A percentile compares a stretch with the other conserved stretches of the same genome.
These are phyloP conservation scores for Mrakia gelida DNA, from an alignment of 768 basidiomycete genomes.

Conservation along the genomic window DNA sequence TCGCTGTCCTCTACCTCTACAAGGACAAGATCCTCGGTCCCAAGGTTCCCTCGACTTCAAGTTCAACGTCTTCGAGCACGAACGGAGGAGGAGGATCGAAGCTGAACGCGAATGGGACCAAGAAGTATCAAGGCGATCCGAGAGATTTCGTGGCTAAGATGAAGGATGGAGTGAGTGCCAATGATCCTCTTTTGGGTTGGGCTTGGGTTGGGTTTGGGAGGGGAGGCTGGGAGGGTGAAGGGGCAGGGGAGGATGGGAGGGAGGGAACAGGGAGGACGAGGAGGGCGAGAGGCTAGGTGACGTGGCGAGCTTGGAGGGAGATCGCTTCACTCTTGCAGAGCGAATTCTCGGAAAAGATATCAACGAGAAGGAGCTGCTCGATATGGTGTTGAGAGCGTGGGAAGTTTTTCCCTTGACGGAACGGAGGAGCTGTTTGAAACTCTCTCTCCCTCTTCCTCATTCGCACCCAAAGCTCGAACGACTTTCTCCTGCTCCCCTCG, in stretches of 20 bases:
- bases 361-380: not conserved
- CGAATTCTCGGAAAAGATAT: not conserved
- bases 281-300: not conserved
- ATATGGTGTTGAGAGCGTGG: not conserved
- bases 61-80: not conserved
- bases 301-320: not conserved
- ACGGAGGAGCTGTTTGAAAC: not conserved
- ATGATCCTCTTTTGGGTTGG: not conserved
- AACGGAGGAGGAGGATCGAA: constrained; percentile 36
- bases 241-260: no score
- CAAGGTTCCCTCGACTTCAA: not conserved
- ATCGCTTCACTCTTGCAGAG: not conserved
- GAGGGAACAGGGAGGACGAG: not conserved
- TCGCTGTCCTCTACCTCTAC: constrained; percentile 77
- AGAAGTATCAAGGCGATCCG: constrained; percentile 65
- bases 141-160: constrained; percentile 91
- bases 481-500: no score
- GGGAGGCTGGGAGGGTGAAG: not conserved
- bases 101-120: constrained; percentile 14
- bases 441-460: not conserved
- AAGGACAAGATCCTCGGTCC: constrained; percentile 50
- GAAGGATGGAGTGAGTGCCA: constrained; percentile 73
- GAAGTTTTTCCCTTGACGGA: not conserved
- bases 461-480: not conserved
- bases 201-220: no score